Evolutionary conservation across 2,329 filamentous ascomycete species (phyloP), one percentile per base, ranked within the genome.

Genomic region (Thermothelomyces thermophilus): DNA sequence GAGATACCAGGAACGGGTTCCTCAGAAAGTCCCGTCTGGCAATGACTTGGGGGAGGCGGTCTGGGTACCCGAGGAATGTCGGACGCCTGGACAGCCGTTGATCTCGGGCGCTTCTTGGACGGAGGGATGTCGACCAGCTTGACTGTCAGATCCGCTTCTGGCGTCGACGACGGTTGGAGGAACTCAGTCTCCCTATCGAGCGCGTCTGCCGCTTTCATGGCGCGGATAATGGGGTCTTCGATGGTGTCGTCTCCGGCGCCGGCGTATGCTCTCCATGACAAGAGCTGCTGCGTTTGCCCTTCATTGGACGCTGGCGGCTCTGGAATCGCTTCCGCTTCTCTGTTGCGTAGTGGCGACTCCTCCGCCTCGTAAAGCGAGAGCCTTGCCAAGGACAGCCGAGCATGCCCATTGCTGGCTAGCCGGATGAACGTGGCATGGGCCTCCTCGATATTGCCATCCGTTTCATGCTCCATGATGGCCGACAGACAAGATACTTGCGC

Each of bases 161-260:
- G 70, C 68, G 41, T 60, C 67, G 0, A 42, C 67, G 0, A 42
- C 2, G 56, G 68, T 54, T 82, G 77, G n/a, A 82, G 63, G 19
- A 66, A 73, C 41, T 73, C 76, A 0, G 78, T 82, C 54, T 77
- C 68, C 47, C 70, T 70, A 58, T 83, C 75, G 33, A 83, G 68
- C 2, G 73, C 74, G 48, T 82, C 79, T 7, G 79, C 79, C 14
- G 77, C 77, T 58, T 74, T 70, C 76, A 82, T 82, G 31, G 78
- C 77, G 57, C 67, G 70, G 19, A 70, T 72, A 50, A 72, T 74
- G 39, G 76, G 76, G 57, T 81, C 77, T 35, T 70, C 64, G n/a
- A 56, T 52, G 13, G 52, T 54, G 36, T 53, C 55, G 35, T 46
- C 48, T 14, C 37, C 30, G 8, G 28, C 11, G 10, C 42, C 20